phyloP scores from a whole-genome alignment of 1,284 basidiomycete genomes.

The Boletus semigastroideus region DNA sequence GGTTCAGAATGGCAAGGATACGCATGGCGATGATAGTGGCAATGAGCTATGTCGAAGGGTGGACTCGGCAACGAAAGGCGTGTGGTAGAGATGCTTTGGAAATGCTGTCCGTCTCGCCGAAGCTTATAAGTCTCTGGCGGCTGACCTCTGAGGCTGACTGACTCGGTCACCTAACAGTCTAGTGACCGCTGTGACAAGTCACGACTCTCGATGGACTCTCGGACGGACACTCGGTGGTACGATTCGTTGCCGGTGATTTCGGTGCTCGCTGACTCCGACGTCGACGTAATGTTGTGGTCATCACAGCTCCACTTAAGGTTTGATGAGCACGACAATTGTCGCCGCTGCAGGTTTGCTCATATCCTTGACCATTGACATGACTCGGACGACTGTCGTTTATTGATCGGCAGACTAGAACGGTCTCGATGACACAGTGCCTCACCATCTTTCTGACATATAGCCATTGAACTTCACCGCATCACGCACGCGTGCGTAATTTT shows the following conservation, averaged over 20 bases:
- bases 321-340: not conserved
- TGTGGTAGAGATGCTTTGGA: conserved; percentile 1
- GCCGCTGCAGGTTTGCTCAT: not conserved
- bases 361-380: not conserved
- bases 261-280: not conserved
- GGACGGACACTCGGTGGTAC: not conserved
- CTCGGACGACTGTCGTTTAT: conserved; percentile 1
- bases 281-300: not conserved
- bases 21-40: conserved; percentile 28
- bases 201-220: not conserved
- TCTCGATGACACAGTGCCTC: conserved; percentile 4
- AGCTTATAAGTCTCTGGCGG: conserved; percentile 26
- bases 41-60: conserved; percentile 10
- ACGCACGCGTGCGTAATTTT: not conserved
- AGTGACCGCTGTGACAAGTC: no score
- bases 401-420: not conserved
- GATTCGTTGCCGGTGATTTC: not conserved
- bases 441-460: not conserved
- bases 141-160: conserved; percentile 23
- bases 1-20: not conserved
- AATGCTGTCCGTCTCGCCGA: not conserved
- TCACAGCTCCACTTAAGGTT: not conserved
- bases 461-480: not conserved
- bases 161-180: no score
- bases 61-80: not conserved